Base-by-base conservation (phyloP, 1,284 basidiomycete species). In the Papiliotrema laurentii region DNA sequence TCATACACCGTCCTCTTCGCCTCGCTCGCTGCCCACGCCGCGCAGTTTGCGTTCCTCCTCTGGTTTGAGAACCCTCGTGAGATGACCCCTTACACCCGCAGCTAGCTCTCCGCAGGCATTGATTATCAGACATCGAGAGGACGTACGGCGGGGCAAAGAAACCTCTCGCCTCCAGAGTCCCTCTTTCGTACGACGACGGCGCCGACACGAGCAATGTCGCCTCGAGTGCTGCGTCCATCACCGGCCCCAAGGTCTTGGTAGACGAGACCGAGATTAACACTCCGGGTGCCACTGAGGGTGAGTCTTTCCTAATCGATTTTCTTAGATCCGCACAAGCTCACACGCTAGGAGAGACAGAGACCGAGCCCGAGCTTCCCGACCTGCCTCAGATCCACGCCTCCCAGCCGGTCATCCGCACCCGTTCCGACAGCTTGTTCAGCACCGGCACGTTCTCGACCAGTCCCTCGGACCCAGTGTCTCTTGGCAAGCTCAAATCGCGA, bases 41-140 rank as follows among this genome's bases (percentile, higher is more conserved):
- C 87, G 13, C 94, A 98, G 67, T 97, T 97, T 72, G 88, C 86
- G 4, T 98, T 98, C 80, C 78, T 98, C 48, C 80, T 92, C n/a
- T 86, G 85, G 72, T 98, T 98, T 62, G 94, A 97, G 76, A 97
- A 94, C 66, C 94, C 94, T 53, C 94, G 92, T 89, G 68, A 73
- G 88, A 73, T 39, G 19, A 28, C 14, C 16, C 53, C 3, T 16
- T 11, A 19, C 22, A 19, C 22, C 19, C 5, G 16, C 10, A 11
- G 30, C n/a, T n/a, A n/a, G n/a, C n/a, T 6, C 24, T 34, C 4
- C 16, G 19, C 25, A 28, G 34, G 31, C 18, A 30, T 25, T 41
- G 36, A 26, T 39, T 42, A 5, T 22, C 51, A 93, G 89, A 97
- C 68, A 97, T 97, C 54, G 89, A 94, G 64, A 81, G 91, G 11